Base-by-base conservation (phyloP, 495 filamentous ascomycete species). In the Aspergillus diversus region DNA sequence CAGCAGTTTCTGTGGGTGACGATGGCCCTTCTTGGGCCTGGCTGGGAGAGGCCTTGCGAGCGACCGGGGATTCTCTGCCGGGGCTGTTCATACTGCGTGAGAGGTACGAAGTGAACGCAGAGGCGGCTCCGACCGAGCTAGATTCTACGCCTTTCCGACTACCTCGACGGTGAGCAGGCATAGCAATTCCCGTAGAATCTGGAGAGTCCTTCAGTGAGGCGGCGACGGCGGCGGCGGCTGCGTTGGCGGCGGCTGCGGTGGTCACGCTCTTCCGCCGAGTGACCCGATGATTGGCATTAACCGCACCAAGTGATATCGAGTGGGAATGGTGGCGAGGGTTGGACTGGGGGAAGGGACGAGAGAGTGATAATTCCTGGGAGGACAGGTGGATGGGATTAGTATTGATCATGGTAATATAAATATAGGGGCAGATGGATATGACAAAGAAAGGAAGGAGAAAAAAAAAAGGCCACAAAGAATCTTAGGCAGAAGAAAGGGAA, bases 241-340 rank as follows among this genome's bases (percentile, higher is more conserved):
- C 86, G 75, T 91, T 95, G 71, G 86, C 84, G 33, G 85, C 83
- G 33, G 88, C 86, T 35, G 85, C 88, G 56, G 90, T 92, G 65
- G 93, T 88, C 77, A 88, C 92, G 77, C 93, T 97, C 86, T 98
- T 99, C 60, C 95, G 85, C 64, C 95, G 91, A 63, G 91, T 93
- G 63, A 99, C 86, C 57, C 95, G 91, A 74, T 97, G 89, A 72
- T 84, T 86, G 68, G 87, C 73, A 77, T 92, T 94, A 77, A 92
- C 83, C 42, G 92, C 86, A 68, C 91, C 89, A 63, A 91, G 77
- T 47, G 92, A 91, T 57, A 92, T 80, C 15, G 90, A 94, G 73
- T 96, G 90, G 16, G 92, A 90, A 76, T 93, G 92, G 66, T 87
- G 86, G 63, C 93, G 90, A 53, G 84, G 86, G 70, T 85, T 84